Evolutionary conservation across 495 filamentous ascomycete genomes (phyloP).

Genomic region (Letharia columbiana): DNA sequence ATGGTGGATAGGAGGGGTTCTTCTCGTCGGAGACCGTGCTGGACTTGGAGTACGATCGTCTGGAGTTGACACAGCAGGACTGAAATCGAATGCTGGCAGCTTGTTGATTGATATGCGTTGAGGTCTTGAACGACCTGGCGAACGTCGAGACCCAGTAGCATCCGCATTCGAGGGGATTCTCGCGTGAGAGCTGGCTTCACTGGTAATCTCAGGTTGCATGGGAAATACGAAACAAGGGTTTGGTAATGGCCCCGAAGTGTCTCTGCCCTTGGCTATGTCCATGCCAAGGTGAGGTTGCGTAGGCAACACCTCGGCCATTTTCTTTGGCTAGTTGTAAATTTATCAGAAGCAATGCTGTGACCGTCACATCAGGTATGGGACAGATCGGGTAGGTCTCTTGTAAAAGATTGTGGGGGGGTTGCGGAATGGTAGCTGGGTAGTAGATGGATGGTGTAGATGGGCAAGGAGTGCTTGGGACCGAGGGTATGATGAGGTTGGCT

Average conservation of each 20-base stretch:
- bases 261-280: slow-evolving; percentile 10
- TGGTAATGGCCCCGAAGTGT: slow-evolving; percentile 40
- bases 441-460: background rate
- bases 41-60: slow-evolving; percentile 22
- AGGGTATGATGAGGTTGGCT: background rate
- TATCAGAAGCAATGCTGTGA: background rate
- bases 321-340: background rate
- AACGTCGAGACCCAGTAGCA: slow-evolving; percentile 11
- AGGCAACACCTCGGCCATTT: slow-evolving; percentile 20
- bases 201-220: slow-evolving; percentile 33
- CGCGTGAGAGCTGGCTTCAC: slow-evolving; percentile 1
- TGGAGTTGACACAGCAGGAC: slow-evolving; percentile 13
- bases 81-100: slow-evolving; percentile 32
- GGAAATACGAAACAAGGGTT: slow-evolving; percentile 71
- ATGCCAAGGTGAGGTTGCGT: slow-evolving; percentile 18
- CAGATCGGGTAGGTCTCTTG: background rate
- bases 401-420: background rate
- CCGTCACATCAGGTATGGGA: background rate
- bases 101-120: slow-evolving; percentile 24
- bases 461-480: background rate
- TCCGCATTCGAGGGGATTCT: slow-evolving; percentile 3
- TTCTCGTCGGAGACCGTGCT: slow-evolving; percentile 28
- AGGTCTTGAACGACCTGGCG: slow-evolving; percentile 15
- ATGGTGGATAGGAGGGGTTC: slow-evolving; percentile 20
- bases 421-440: background rate